Percentiles rank a stretch among this genome's conserved stretches.
Evolutionary conservation across 1,284 basidiomycete genomes (phyloP).

Genomic region (Ganoderma multipileum): DNA sequence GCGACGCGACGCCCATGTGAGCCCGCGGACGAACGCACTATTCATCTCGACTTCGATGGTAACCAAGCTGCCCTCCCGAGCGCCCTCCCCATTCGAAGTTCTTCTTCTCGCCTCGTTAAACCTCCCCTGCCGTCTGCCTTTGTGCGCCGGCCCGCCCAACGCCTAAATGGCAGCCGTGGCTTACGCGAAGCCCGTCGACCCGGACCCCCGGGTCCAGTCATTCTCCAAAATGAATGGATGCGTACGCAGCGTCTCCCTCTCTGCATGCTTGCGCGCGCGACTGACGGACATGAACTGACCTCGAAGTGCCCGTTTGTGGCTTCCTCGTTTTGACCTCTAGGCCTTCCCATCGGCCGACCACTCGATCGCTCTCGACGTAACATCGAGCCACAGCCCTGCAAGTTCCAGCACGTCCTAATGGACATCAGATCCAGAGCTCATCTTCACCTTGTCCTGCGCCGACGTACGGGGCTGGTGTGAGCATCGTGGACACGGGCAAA

Average conservation of each 20-base stretch:
- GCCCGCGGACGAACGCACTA: constrained; percentile 3
- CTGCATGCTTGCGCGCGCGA: background rate
- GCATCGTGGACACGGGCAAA: background rate
- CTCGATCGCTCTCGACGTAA: constrained; percentile 1
- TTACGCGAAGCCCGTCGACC: background rate
- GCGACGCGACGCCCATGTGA: background rate
- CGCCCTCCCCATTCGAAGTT: background rate
- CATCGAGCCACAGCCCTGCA: background rate
- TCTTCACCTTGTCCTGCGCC: background rate
- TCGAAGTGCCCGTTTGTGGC: constrained; percentile 2
- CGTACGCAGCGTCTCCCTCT: background rate
- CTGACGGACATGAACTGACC: constrained; percentile 12
- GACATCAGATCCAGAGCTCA: background rate
- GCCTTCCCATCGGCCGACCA: constrained; percentile 1
- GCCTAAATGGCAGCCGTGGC: constrained; percentile 9
- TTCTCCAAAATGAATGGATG: constrained; percentile 3
- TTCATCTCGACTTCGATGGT: background rate
- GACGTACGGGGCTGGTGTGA: background rate
- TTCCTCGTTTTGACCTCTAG: background rate
- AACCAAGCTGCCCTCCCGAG: constrained; percentile 3
- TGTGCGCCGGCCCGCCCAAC: constrained; percentile 7
- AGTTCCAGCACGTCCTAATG: background rate
- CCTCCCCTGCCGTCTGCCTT: background rate
- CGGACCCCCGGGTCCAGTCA: background rate
- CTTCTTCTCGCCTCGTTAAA: constrained; percentile 1